phyloP scores from a whole-genome alignment of 2,329 filamentous ascomycete species.

The Fusarium phyllophilum region DNA sequence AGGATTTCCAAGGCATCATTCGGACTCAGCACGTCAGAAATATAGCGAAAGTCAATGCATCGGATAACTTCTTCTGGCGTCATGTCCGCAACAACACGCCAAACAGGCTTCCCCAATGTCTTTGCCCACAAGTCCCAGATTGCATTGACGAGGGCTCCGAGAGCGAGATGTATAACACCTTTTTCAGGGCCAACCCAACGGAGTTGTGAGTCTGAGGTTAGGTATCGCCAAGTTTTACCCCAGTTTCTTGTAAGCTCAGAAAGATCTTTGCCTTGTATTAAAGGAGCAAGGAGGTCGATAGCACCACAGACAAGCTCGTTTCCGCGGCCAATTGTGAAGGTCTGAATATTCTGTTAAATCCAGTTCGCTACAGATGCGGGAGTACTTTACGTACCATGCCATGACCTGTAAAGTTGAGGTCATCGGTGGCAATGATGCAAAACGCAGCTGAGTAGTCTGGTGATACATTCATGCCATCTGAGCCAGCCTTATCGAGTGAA shows the following conservation, averaged over 20 bases:
- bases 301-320: constrained; percentile 92
- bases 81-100: constrained; percentile 90
- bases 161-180: constrained; percentile 89
- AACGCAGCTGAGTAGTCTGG: constrained; percentile 93
- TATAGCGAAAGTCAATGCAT: constrained; percentile 93
- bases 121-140: constrained; percentile 98
- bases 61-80: constrained; percentile 83
- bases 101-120: constrained; percentile 84
- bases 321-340: constrained; percentile 87
- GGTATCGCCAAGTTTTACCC: constrained; percentile 88
- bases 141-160: constrained; percentile 90
- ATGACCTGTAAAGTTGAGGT: constrained; percentile 72
- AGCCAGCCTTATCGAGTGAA: constrained; percentile 91
- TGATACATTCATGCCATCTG: constrained; percentile 94
- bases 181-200: constrained; percentile 96
- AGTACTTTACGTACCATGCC: constrained; percentile 69
- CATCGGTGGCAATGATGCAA: constrained; percentile 85
- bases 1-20: background rate
- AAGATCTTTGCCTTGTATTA: constrained; percentile 78
- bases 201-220: constrained; percentile 87
- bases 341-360: constrained; percentile 49
- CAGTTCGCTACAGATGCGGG: background rate
- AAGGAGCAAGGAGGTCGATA: constrained; percentile 80
- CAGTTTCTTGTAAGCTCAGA: constrained; percentile 80
- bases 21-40: constrained; percentile 71